Evolutionary conservation across 768 basidiomycete species (phyloP).

Genomic region (Boletus tylopilopsis): DNA sequence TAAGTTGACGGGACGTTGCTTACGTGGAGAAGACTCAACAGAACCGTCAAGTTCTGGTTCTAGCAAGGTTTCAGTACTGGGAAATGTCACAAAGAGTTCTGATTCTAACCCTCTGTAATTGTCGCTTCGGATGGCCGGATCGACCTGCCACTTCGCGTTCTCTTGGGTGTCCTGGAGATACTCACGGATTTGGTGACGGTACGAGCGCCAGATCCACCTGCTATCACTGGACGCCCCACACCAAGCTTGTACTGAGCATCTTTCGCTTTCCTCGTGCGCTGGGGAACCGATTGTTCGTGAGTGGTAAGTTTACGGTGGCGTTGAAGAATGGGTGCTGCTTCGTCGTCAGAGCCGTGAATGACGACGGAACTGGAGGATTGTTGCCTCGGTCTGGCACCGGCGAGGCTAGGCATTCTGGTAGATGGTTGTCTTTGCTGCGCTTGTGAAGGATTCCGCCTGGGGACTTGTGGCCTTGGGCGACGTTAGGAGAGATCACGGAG

Average conservation of each 20-base stretch:
- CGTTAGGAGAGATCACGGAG: constrained; percentile 33
- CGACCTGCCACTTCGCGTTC: constrained; percentile 47
- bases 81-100: not conserved
- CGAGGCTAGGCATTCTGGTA: constrained; percentile 30
- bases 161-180: constrained; percentile 43
- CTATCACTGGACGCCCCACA: constrained; percentile 63
- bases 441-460: constrained; percentile 19
- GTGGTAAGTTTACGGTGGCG: constrained; percentile 13
- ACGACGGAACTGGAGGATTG: constrained; percentile 35
- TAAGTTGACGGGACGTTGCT: constrained; percentile 1
- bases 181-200: constrained; percentile 57
- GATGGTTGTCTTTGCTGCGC: constrained; percentile 30
- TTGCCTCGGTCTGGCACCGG: constrained; percentile 25
- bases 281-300: constrained; percentile 21
- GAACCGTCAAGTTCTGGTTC: constrained; percentile 25
- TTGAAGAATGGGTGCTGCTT: constrained; percentile 30
- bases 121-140: constrained; percentile 51
- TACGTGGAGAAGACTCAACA: constrained; percentile 8
- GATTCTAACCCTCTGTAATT: constrained; percentile 49
- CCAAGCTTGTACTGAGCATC: constrained; percentile 68
- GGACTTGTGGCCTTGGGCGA: constrained; percentile 23
- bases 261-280: constrained; percentile 63
- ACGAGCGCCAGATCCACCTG: constrained; percentile 66
- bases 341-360: constrained; percentile 43
- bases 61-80: constrained; percentile 14